phyloP scores from a whole-genome alignment of 345 rosid species.

The Moringa oleifera region DNA sequence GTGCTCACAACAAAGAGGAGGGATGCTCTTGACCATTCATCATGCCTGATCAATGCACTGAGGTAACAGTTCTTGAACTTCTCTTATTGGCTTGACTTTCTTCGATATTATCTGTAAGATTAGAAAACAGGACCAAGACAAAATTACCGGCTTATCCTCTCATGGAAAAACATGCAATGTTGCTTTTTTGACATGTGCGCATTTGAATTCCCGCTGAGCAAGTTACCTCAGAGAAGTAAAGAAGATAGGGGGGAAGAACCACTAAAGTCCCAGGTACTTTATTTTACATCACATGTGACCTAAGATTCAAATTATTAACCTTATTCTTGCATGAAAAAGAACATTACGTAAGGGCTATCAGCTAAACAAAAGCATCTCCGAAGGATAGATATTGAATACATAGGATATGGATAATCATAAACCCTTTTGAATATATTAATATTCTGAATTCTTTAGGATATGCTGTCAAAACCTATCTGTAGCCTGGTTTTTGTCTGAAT shows the following conservation, averaged over 20 bases:
- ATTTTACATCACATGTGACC: conserved; percentile 43
- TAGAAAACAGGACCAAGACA: conserved; percentile 16
- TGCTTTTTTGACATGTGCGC: conserved; percentile 41
- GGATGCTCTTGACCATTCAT: conserved; percentile 33
- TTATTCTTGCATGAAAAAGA: conserved; percentile 27
- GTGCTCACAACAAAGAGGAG: conserved; percentile 27
- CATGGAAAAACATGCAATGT: conserved; percentile 5
- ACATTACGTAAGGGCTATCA: conserved; percentile 32
- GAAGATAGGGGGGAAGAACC: conserved; percentile 24
- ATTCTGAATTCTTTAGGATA: conserved; percentile 24
- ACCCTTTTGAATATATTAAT: conserved; percentile 14
- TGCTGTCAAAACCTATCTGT: conserved; percentile 18
- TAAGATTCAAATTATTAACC: conserved; percentile 38
- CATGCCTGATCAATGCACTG: conserved; percentile 7
- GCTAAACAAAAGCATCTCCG: conserved; percentile 52
- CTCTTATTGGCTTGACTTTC: conserved; percentile 12
- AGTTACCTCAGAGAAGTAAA: conserved; percentile 48
- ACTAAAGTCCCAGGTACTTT: conserved; percentile 29
- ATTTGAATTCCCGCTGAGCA: conserved; percentile 57
- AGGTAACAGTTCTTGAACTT: conserved; percentile 6
- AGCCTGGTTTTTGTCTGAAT: conserved; percentile 15
- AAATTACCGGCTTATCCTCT: conserved; percentile 17
- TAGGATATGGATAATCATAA: conserved; percentile 41
- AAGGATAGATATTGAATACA: conserved; percentile 29
- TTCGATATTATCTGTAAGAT: conserved; percentile 17